Base-by-base conservation (phyloP, 129 eudicot species). In the Centrapalus pauciflorus region DNA sequence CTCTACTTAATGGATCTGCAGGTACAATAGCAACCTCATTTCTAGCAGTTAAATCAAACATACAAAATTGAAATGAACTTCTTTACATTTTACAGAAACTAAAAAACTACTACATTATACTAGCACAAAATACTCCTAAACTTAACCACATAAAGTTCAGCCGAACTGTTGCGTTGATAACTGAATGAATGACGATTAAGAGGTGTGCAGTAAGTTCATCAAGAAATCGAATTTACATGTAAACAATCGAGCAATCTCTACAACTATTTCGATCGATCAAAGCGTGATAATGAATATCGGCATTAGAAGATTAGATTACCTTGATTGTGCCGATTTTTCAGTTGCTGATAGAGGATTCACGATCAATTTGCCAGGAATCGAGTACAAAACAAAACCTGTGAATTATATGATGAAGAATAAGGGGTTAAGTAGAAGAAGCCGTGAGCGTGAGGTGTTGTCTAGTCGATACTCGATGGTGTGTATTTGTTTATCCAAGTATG, bases 161-260 rank as follows among this genome's bases (percentile, higher is more conserved):
- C 11, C 12, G 29, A 64, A 64, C 28, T 45, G 10, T 45, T 27
- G 70, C 57, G 70, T 43, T 45, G 57, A 45, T 41, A 64, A 43
- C 27, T 17, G 57, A 45, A 1, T 5, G 41, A n/a, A 30, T 24
- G 33, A 59, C 65, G 33, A 3, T 1, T 58, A 32, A 14, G 9
- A 14, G 5, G 25, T 32, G 43, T 5, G 14, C 7, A 45, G 25
- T 6, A 28, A 14, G 55, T 41, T 14, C 14, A 64, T 43, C n/a
- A 43, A 45, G 5, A 6, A 64, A 64, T 7, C 27, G 70, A 24
- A 43, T 12, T 43, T 14, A 14, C 23, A 64, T 37, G 54, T 40
- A 40, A 27, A 64, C 24, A 26, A 38, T 41, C 26, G 26, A 64
- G 35, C 13, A 24, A 24, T 62, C 23, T 3, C 14, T 17, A 20